A percentile compares a stretch with the other conserved stretches of the same genome.
phyloP scores from a whole-genome alignment of 805 yeast species.

The Zygosaccharomyces lentus region DNA sequence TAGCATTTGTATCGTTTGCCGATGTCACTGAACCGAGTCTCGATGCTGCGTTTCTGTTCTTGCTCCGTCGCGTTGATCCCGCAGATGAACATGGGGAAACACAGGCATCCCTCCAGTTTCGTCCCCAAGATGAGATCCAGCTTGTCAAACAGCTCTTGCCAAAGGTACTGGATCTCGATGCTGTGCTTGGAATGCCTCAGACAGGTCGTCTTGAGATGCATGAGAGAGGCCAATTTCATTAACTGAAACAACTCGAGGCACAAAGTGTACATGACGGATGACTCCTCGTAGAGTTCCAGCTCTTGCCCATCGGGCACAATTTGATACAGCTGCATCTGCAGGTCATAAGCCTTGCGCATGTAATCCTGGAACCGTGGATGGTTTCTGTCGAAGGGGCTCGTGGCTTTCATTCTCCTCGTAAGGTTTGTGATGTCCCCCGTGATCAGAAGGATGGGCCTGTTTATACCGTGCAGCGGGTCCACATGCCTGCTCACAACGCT shows the following conservation, averaged over 20 bases:
- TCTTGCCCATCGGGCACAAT: conserved; percentile 16
- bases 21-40: conserved; percentile 48
- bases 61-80: conserved; percentile 60
- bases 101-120: conserved; percentile 63
- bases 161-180: conserved; percentile 57
- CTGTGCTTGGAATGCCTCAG: conserved; percentile 34
- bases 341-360: conserved; percentile 18
- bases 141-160: conserved; percentile 49
- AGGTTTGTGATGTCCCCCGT: conserved; percentile 66
- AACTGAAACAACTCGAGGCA: conserved; percentile 70
- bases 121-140: conserved; percentile 61
- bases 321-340: conserved; percentile 15
- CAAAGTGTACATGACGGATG: conserved; percentile 50
- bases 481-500: conserved; percentile 39
- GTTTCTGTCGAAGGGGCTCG: conserved; percentile 19
- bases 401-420: conserved; percentile 47
- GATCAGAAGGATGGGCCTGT: conserved; percentile 59
- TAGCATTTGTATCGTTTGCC: conserved; percentile 64
- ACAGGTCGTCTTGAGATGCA: conserved; percentile 65
- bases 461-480: conserved; percentile 71
- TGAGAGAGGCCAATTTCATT: conserved; percentile 62
- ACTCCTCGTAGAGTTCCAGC: conserved; percentile 25
- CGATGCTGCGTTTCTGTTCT: conserved; percentile 51
- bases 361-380: conserved; percentile 16
- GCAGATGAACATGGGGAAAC: conserved; percentile 74